Conservation (phyloP, 169 alveolate genomes). For the Eimeria maxima region DNA sequence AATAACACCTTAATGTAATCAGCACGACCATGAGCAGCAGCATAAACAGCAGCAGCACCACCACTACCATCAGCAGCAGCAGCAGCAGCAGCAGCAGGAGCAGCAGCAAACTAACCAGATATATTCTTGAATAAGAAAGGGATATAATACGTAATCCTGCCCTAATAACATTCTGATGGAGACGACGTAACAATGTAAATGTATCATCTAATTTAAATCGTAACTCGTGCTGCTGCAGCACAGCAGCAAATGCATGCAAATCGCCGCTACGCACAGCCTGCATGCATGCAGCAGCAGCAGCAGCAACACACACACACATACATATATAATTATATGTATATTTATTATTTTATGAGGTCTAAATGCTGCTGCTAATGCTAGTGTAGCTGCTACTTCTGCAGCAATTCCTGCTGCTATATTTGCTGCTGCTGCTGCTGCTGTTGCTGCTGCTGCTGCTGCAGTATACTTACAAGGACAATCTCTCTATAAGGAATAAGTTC, state of each 20-base stretch:
- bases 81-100: neutral
- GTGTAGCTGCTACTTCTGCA: neutral
- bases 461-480: conserved; percentile 88
- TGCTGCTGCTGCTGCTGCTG: conserved; percentile 30
- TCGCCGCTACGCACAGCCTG: conserved; percentile 97
- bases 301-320: neutral
- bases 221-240: conserved; percentile 88
- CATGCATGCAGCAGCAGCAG: neutral
- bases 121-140: conserved; percentile 95
- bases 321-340: neutral
- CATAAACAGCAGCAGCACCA: neutral
- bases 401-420: neutral
- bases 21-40: neutral
- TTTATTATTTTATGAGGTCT: neutral
- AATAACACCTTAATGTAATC: no score
- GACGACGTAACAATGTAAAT: conserved; percentile 93
- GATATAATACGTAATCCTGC: conserved; percentile 97
- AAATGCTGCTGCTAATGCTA: neutral
- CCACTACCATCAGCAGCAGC: neutral
- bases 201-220: conserved; percentile 94
- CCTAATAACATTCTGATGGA: conserved; percentile 97
- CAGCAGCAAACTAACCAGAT: conserved; percentile 86
- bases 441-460: no score
- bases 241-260: conserved; percentile 92
- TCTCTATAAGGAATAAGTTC: conserved; percentile 94